Evolutionary conservation across 441 rosid species (phyloP), one percentile per base, ranked within the genome.

Genomic region (Cnidoscolus chayamansa): DNA sequence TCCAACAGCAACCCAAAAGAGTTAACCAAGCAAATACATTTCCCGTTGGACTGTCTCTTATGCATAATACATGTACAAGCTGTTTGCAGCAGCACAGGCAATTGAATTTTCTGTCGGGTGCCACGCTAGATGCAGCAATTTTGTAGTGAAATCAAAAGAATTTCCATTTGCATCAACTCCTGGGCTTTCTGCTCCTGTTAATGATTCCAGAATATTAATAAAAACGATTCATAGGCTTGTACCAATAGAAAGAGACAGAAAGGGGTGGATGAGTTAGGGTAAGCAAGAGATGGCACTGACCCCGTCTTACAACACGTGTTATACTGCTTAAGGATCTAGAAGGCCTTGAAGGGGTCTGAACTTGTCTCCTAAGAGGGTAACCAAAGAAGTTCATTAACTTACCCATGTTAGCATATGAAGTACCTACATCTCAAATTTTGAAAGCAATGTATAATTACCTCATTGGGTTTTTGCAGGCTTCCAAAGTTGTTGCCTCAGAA

Each of bases 141-240:
- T 90, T 45, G 92, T 85, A 0, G 97, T 86, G 86, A 90, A 90
- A 84, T 93, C 99, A 68, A 84, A 87, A 17, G 98, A 80, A 84
- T 89, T 93, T 77, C 98, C 99, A 74, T 93, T 92, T 25, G 97
- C 80, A 75, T 93, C 97, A 50, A 87, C 84, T 79, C 92, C 93
- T 0, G 89, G 81, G 78, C 83, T 85, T 74, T 92, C 98, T 17
- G 88, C 81, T 79, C 90, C 96, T 89, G 88, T 79, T 48, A 66
- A 43, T 43, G 72, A 67, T 66, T 40, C 54, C 56, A 32, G 59
- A 74, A n/a, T 40, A 54, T 19, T 57, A 30, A 54, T 31, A 73
- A 43, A 68, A 31, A 43, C 3, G 25, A 30, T 31, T 25, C 50
- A 32, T 17, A 1, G 9, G 16, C 32, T 40, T 58, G 16, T 13